Conservation (phyloP, 2,329 filamentous ascomycete species). For the Trichothecium sympodiale region DNA sequence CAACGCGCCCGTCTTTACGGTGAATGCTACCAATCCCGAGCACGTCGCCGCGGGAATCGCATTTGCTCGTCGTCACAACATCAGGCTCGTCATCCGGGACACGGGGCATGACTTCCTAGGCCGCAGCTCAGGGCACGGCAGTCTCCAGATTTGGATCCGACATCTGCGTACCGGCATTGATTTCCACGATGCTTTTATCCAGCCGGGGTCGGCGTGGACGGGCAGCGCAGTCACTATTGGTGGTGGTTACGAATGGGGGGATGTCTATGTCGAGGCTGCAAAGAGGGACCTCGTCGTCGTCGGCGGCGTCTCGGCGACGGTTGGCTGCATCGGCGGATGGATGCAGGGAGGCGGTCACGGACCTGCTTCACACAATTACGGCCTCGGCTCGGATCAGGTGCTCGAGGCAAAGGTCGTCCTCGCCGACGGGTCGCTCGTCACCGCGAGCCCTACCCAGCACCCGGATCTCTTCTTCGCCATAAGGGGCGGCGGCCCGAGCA, state of each 20-base stretch:
- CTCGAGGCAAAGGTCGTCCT: constrained; percentile 7
- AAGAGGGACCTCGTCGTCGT: constrained; percentile 3
- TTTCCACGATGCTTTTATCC: too few species aligned
- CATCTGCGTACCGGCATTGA: too few species aligned
- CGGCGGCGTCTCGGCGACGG: constrained; percentile 3
- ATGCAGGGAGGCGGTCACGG: constrained; percentile 7
- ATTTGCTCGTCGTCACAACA: constrained; percentile 25
- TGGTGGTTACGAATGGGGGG: constrained; percentile 3
- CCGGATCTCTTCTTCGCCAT: constrained; percentile 42
- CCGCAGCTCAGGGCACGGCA: too few species aligned
- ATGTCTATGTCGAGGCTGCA: constrained; percentile 4
- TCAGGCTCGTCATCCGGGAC: constrained; percentile 24
- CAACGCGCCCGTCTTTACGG: constrained; percentile 27
- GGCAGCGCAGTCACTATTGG: constrained; percentile 3
- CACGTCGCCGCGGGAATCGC: constrained; percentile 21
- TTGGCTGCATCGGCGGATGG: constrained; percentile 5
- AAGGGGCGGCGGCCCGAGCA: constrained; percentile 36
- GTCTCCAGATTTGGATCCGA: too few species aligned
- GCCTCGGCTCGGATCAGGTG: constrained; percentile 7
- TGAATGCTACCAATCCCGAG: constrained; percentile 17
- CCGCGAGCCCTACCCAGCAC: constrained; percentile 18
- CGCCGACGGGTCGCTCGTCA: constrained; percentile 3
- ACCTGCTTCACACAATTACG: constrained; percentile 5
- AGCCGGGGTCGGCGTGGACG: too few species aligned
- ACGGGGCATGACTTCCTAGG: too few species aligned